A percentile compares a stretch with the other conserved stretches of the same genome.
Evolutionary conservation across 163 green algal species (phyloP).

Genomic region (Picocystis sp.): DNA sequence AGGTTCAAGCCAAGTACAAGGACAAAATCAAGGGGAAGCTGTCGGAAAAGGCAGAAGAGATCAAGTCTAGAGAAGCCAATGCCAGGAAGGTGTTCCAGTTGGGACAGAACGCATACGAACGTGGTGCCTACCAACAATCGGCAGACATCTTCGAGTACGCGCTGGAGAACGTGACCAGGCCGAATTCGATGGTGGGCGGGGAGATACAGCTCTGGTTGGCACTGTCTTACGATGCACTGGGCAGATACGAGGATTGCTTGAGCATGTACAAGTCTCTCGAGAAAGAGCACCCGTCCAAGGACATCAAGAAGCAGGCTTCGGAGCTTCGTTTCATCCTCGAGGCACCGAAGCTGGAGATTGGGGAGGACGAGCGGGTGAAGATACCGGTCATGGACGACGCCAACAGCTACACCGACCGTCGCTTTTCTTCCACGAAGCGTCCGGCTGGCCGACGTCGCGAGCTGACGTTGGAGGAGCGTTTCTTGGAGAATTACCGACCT

Average conservation of each 20-base stretch:
- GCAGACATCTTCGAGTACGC: slow-evolving; percentile 36
- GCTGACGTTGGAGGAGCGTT: no score
- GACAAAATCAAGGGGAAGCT: slow-evolving; percentile 59
- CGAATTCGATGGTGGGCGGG: slow-evolving; percentile 41
- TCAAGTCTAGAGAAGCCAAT: slow-evolving; percentile 16
- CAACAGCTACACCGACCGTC: slow-evolving; percentile 10
- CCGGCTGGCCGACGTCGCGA: no score
- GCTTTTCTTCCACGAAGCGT: neutral
- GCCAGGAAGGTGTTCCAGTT: slow-evolving; percentile 19
- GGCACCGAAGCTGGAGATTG: slow-evolving; percentile 55
- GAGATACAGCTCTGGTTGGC: slow-evolving; percentile 73
- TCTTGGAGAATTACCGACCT: no score
- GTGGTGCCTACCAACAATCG: slow-evolving; percentile 34
- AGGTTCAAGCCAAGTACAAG: slow-evolving; percentile 44
- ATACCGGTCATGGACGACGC: slow-evolving; percentile 47
- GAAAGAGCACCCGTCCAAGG: slow-evolving; percentile 41
- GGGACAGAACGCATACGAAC: slow-evolving; percentile 45
- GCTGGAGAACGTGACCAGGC: slow-evolving; percentile 22
- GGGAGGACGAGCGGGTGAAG: slow-evolving; percentile 52
- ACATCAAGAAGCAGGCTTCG: slow-evolving; percentile 44
- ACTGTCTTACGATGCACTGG: slow-evolving; percentile 57
- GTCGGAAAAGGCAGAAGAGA: slow-evolving; percentile 28
- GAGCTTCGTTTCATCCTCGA: slow-evolving; percentile 74
- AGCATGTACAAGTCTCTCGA: slow-evolving; percentile 50
- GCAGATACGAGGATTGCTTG: slow-evolving; percentile 55